Percentiles rank a stretch among this genome's conserved stretches.
These are phyloP conservation scores for Prunus dulcis DNA, from an alignment of 306 rosid genomes.

Conservation along the genomic window DNA sequence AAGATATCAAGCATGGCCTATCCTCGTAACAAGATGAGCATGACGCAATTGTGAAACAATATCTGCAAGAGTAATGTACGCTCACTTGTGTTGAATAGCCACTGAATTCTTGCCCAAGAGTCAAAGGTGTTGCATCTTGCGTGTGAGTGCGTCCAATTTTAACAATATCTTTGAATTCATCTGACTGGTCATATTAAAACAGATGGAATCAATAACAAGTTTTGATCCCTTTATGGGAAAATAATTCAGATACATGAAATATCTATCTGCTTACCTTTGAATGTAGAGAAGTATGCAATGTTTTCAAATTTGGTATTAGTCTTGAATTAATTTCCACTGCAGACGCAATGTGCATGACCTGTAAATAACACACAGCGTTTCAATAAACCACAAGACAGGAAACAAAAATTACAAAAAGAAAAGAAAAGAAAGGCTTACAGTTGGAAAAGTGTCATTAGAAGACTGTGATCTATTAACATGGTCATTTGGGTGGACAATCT, in stretches of 20 bases:
- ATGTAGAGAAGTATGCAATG: slow-evolving; percentile 61
- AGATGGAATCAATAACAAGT: neutral
- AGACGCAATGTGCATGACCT: slow-evolving; percentile 99
- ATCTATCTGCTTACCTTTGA: slow-evolving; percentile 48
- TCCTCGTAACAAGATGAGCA: slow-evolving; percentile 4
- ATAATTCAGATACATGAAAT: neutral
- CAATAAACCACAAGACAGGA: neutral
- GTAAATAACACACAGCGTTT: slow-evolving; percentile 14
- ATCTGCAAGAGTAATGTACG: slow-evolving; percentile 13
- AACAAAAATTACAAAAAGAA: neutral
- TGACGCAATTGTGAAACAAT: slow-evolving; percentile 3
- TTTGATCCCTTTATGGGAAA: neutral
- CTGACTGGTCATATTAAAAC: slow-evolving; percentile 48
- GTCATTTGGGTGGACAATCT: slow-evolving; percentile 95
- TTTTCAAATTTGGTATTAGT: slow-evolving; percentile 75
- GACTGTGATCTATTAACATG: slow-evolving; percentile 98
- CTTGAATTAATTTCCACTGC: slow-evolving; percentile 79
- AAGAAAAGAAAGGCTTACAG: slow-evolving; percentile 53
- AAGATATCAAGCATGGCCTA: slow-evolving; percentile 9
- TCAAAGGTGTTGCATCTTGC: slow-evolving; percentile 98
- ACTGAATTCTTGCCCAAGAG: slow-evolving; percentile 98
- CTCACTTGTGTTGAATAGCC: slow-evolving; percentile 96
- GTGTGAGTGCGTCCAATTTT: slow-evolving; percentile 99
- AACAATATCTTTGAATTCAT: slow-evolving; percentile 90
- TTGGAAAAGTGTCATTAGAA: slow-evolving; percentile 95